Evolutionary conservation across 225 moss, liverwort and hornwort species (phyloP).

Genomic region (Pseudoscleropodium purum): DNA sequence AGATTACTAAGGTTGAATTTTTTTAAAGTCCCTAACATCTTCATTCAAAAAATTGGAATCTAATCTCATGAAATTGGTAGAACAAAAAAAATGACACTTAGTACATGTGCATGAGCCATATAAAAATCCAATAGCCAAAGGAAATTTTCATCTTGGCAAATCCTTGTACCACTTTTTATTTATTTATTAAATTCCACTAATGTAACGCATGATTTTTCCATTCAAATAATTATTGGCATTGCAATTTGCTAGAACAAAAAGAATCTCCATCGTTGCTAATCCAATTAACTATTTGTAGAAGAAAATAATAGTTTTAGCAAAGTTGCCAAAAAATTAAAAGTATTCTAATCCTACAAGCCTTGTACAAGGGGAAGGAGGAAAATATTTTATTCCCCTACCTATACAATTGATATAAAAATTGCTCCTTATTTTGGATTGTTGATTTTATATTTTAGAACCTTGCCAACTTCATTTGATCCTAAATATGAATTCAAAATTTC

Average conservation of each 20-base stretch:
- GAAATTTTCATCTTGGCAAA: background rate
- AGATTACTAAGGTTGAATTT: background rate
- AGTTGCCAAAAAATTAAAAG: background rate
- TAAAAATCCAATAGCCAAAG: rapidly evolving
- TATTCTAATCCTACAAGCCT: background rate
- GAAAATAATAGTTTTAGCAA: background rate
- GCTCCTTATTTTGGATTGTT: background rate
- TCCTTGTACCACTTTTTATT: rapidly evolving
- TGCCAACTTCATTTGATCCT: rapidly evolving
- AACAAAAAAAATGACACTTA: too few species aligned
- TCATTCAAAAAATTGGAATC: background rate
- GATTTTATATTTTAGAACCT: rapidly evolving
- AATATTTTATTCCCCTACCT: rapidly evolving
- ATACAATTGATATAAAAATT: rapidly evolving
- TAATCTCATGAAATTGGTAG: background rate
- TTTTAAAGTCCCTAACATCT: rapidly evolving
- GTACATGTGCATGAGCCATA: rapidly evolving
- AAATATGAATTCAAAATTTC: background rate
- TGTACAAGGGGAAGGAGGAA: rapidly evolving
- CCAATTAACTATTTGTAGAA: background rate
- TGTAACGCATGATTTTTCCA: rapidly evolving
- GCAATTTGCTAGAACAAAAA: background rate
- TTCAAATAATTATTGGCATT: background rate
- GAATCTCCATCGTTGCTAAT: too few species aligned
- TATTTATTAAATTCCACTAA: rapidly evolving